Conservation (phyloP, 139 green algal genomes). For the Asterochloris erici region DNA sequence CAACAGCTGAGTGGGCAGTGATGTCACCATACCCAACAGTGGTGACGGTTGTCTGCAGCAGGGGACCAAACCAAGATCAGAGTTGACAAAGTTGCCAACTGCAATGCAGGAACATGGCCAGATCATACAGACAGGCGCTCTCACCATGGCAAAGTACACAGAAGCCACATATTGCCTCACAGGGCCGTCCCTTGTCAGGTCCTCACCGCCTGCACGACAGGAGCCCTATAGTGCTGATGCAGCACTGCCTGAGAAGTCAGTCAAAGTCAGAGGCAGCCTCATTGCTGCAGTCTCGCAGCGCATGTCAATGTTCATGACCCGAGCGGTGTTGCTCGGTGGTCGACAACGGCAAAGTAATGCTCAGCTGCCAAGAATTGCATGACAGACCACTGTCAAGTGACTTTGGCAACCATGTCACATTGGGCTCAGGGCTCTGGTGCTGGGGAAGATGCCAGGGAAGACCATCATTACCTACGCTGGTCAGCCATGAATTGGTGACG, state of each 20-base stretch:
- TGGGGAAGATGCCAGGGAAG: not conserved
- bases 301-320: too few species aligned
- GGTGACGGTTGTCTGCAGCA: too few species aligned
- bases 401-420: too few species aligned
- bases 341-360: not conserved
- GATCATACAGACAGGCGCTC: too few species aligned
- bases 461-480: not conserved
- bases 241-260: not conserved
- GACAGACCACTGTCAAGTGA: not conserved
- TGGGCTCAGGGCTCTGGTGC: too few species aligned
- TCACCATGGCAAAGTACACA: constrained; percentile 14
- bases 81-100: too few species aligned
- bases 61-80: too few species aligned
- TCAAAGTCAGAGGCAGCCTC: not conserved
- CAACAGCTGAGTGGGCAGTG: constrained; percentile 9
- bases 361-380: not conserved
- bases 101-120: too few species aligned
- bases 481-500: constrained; percentile 27
- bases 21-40: constrained; percentile 37
- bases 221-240: too few species aligned
- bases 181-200: not conserved
- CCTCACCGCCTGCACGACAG: not conserved
- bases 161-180: constrained; percentile 8
- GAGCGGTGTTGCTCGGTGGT: too few species aligned
- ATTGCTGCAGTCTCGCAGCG: not conserved